Percentiles rank a stretch among this genome's conserved stretches.
Conservation (phyloP, 2,329 filamentous ascomycete species). For the Cercospora berteroae region DNA sequence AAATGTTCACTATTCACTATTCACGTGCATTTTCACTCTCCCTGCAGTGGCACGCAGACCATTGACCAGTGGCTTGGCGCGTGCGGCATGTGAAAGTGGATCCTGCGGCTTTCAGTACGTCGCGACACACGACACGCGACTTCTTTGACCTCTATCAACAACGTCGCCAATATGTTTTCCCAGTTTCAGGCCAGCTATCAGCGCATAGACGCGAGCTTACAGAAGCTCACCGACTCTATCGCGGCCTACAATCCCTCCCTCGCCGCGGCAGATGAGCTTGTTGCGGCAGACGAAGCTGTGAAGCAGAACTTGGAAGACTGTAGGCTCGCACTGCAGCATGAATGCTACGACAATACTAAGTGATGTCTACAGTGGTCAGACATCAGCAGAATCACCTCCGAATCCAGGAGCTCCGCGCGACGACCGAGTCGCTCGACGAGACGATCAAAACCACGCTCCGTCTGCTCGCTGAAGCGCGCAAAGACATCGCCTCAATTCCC, state of each 20-base stretch:
- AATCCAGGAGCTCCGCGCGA: constrained; percentile 66
- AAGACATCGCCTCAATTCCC: constrained; percentile 65
- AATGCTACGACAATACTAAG: not conserved
- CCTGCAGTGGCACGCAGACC: not conserved
- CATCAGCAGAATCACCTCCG: constrained; percentile 74
- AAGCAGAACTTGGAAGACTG: constrained; percentile 64
- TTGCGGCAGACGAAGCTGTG: constrained; percentile 68
- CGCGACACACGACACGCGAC: constrained; percentile 9
- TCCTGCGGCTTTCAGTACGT: not conserved
- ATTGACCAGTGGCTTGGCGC: not conserved
- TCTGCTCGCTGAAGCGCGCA: constrained; percentile 69
- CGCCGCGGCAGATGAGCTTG: constrained; percentile 65
- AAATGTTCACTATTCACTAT: not conserved
- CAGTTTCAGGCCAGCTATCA: constrained; percentile 46
- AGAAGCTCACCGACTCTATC: constrained; percentile 72
- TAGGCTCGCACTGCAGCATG: constrained; percentile 37
- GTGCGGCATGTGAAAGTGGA: constrained; percentile 11
- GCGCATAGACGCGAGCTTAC: constrained; percentile 53
- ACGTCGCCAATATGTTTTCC: constrained; percentile 40
- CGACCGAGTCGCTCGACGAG: constrained; percentile 63
- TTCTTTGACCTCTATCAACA: not conserved
- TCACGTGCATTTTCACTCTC: not conserved
- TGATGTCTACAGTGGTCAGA: constrained; percentile 53
- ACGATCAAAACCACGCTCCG: constrained; percentile 70
- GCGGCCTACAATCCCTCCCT: constrained; percentile 76